Evolutionary conservation across 2,329 filamentous ascomycete species (phyloP).

Genomic region (Davidsoniella virescens): DNA sequence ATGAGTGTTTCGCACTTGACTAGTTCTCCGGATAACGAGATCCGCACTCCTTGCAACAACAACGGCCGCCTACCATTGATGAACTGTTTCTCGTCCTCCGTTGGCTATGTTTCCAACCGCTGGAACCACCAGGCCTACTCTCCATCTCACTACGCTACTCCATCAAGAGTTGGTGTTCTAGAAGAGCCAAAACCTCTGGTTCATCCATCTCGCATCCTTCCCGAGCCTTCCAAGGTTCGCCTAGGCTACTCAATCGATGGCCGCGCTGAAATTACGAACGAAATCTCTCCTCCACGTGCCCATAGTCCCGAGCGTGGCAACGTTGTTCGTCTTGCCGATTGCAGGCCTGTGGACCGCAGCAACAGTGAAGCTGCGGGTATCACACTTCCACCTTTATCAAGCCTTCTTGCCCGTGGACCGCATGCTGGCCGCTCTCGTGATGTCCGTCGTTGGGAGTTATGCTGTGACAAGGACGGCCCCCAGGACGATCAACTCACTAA

Average conservation of each 20-base stretch:
- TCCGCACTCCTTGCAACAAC: slow-evolving; percentile 10
- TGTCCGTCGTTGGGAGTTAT: slow-evolving; percentile 80
- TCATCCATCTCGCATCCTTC: slow-evolving; percentile 1
- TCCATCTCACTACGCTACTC: slow-evolving; percentile 18
- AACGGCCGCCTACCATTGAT: slow-evolving; percentile 2
- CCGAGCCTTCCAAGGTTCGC: slow-evolving; percentile 32
- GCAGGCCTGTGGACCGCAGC: slow-evolving; percentile 42
- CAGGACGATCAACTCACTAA: slow-evolving; percentile 51
- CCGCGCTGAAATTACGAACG: slow-evolving; percentile 69
- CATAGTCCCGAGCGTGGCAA: slow-evolving; percentile 31
- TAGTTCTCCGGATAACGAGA: slow-evolving; percentile 12
- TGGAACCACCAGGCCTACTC: slow-evolving; percentile 40
- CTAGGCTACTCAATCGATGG: slow-evolving; percentile 77
- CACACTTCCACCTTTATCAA: slow-evolving; percentile 40
- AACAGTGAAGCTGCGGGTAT: slow-evolving; percentile 48
- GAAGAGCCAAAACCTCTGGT: slow-evolving; percentile 17
- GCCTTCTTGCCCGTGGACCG: slow-evolving; percentile 31
- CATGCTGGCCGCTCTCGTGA: slow-evolving; percentile 61
- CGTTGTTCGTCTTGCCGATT: slow-evolving; percentile 22
- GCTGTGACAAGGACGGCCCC: slow-evolving; percentile 63
- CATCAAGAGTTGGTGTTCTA: slow-evolving; percentile 23
- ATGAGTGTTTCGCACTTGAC: slow-evolving; percentile 4
- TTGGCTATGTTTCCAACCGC: slow-evolving; percentile 38
- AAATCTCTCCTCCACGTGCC: slow-evolving; percentile 49
- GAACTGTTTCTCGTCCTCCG: slow-evolving; percentile 20